These are phyloP conservation scores for Arbutus unedo DNA, from an alignment of 148 eudicot species.

Conservation along the genomic window DNA sequence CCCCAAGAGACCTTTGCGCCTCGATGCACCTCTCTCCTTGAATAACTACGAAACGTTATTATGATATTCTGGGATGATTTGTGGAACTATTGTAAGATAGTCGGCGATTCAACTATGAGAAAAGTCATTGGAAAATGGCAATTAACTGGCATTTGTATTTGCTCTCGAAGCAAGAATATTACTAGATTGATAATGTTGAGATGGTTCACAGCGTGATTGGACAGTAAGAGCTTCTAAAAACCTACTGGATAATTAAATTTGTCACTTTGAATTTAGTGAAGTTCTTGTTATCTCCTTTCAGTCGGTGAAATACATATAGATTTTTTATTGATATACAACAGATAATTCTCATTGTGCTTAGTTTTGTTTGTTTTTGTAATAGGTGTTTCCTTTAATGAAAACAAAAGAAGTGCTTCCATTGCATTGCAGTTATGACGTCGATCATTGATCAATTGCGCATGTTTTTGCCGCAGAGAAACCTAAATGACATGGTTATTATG, in stretches of 20 bases:
- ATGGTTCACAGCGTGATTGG: constrained; percentile 1
- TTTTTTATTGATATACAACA: background rate
- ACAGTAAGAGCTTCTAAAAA: background rate
- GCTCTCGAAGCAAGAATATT: background rate
- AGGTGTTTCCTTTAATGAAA: background rate
- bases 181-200: background rate
- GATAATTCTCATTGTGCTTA: background rate
- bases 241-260: background rate
- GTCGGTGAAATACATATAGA: background rate
- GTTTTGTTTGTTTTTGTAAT: background rate
- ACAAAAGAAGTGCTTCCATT: background rate
- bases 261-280: background rate
- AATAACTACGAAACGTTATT: background rate
- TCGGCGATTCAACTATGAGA: background rate
- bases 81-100: background rate
- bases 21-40: no score
- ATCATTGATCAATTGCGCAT: constrained; percentile 9
- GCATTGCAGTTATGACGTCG: background rate
- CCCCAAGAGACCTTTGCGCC: no score
- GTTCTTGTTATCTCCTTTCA: background rate
- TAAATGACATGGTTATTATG: constrained; percentile 65
- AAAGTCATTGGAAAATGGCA: background rate
- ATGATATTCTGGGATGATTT: background rate
- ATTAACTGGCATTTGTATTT: background rate
- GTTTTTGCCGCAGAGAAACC: constrained; percentile 60